Conservation (phyloP, 202 grass and related monocot species). For the Saccharum hybrid region DNA sequence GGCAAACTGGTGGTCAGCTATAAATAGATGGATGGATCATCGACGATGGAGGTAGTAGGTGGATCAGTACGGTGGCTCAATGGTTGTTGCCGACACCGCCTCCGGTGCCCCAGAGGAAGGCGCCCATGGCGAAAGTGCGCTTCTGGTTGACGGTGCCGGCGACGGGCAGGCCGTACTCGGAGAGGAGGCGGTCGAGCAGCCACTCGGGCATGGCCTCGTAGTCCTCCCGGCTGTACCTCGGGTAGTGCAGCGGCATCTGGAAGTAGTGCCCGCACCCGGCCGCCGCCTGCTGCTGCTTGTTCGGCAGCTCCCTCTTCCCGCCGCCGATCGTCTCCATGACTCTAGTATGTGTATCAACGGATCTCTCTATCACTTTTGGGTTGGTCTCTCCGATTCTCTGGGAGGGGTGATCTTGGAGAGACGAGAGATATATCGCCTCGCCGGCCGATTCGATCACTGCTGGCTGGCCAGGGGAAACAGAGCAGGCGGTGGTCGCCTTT, state of each 20-base stretch:
- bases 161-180: constrained; percentile 75
- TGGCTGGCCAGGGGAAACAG: neutral
- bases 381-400: no score
- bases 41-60: no score
- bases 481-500: neutral
- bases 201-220: constrained; percentile 96
- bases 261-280: constrained; percentile 35
- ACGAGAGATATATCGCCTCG: neutral
- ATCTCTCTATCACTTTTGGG: neutral
- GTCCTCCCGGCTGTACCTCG: constrained; percentile 64
- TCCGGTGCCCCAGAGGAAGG: constrained; percentile 75
- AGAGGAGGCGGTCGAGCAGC: constrained; percentile 84
- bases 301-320: neutral
- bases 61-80: no score
- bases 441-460: neutral
- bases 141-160: constrained; percentile 57
- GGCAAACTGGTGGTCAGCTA: no score
- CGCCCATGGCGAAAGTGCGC: constrained; percentile 73
- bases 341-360: no score
- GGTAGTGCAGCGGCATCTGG: constrained; percentile 97
- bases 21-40: neutral
- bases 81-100: neutral
- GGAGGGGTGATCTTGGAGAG: neutral
- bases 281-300: constrained; percentile 4
- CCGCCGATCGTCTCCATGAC: constrained; percentile 43